Evolutionary conservation across 1,284 basidiomycete genomes (phyloP).

Genomic region (Ganoderma resinaceum): DNA sequence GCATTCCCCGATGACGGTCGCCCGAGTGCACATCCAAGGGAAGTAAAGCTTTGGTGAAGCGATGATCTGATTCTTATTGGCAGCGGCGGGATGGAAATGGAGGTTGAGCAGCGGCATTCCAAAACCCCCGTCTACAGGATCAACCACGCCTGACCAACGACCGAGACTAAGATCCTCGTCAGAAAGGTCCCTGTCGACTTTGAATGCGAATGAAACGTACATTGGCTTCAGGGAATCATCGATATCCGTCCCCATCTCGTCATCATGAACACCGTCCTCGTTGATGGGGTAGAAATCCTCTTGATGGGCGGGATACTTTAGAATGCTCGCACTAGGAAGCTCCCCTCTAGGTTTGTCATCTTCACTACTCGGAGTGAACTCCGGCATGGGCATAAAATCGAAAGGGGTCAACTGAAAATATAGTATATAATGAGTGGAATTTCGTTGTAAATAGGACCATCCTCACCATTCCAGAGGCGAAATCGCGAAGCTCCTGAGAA

Average conservation of each 20-base stretch:
- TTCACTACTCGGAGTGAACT: not conserved
- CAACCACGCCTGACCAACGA: constrained; percentile 12
- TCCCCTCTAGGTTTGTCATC: not conserved
- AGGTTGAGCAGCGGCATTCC: not conserved
- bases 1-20: constrained; percentile 6
- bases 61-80: not conserved
- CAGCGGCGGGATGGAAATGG: not conserved
- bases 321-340: constrained; percentile 13
- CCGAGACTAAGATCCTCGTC: constrained; percentile 9
- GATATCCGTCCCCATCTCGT: not conserved
- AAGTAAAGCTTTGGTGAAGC: constrained; percentile 2
- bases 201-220: constrained; percentile 8
- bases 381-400: not conserved
- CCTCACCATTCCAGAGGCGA: constrained; percentile 33
- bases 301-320: constrained; percentile 15
- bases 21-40: constrained; percentile 14
- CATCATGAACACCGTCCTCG: constrained; percentile 13
- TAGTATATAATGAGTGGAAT: not conserved
- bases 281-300: constrained; percentile 22
- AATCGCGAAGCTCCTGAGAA: constrained; percentile 28
- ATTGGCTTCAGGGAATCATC: constrained; percentile 14
- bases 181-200: not conserved
- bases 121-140: not conserved
- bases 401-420: not conserved
- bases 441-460: not conserved